A percentile compares a stretch with the other conserved stretches of the same genome.
Evolutionary conservation across 805 yeast genomes (phyloP).

Genomic region (Monosporozyma aerobia): DNA sequence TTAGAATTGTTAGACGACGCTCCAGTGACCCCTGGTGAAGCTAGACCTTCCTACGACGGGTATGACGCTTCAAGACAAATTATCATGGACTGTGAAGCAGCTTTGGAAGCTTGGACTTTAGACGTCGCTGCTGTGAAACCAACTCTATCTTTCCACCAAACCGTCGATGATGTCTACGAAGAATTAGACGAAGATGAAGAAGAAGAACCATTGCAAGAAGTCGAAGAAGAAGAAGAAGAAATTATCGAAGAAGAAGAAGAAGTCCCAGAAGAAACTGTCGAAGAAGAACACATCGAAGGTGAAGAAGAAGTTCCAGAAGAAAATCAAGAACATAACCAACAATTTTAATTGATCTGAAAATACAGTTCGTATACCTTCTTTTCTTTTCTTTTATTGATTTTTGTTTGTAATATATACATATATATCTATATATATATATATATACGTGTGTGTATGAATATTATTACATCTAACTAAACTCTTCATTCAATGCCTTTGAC

Average conservation of each 20-base stretch:
- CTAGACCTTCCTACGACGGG: slow-evolving; percentile 97
- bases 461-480: slow-evolving; percentile 10
- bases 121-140: slow-evolving; percentile 95
- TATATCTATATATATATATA: neutral
- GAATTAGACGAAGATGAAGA: slow-evolving; percentile 39
- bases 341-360: neutral
- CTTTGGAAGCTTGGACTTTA: slow-evolving; percentile 92
- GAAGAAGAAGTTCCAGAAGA: slow-evolving; percentile 2
- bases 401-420: neutral
- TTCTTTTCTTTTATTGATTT: neutral
- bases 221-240: slow-evolving; percentile 18
- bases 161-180: slow-evolving; percentile 52
- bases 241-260: slow-evolving; percentile 6
- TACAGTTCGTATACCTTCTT: neutral
- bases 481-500: slow-evolving; percentile 25
- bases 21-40: slow-evolving; percentile 98
- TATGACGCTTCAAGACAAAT: slow-evolving; percentile 97
- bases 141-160: slow-evolving; percentile 74
- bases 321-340: slow-evolving; percentile 1
- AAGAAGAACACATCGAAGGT: slow-evolving; percentile 3
- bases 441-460: neutral
- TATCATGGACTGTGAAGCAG: slow-evolving; percentile 92
- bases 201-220: slow-evolving; percentile 35
- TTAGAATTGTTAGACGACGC: slow-evolving; percentile 92
- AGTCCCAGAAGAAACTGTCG: slow-evolving; percentile 5